Conservation (phyloP, 2,329 filamentous ascomycete species). For the Grosmannia clavigera region DNA sequence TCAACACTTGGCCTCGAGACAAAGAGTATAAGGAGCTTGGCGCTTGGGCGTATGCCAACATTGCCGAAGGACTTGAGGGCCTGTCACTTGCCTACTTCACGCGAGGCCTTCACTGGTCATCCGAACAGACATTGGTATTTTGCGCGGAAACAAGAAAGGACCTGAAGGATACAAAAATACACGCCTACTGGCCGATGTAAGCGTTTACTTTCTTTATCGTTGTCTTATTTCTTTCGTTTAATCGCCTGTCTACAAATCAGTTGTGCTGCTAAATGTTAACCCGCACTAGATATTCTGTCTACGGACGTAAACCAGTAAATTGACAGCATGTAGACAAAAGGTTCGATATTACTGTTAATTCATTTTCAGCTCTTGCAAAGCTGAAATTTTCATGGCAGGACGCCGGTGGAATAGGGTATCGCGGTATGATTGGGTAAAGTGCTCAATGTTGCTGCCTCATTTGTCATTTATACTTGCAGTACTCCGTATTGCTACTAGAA, state of each 20-base stretch:
- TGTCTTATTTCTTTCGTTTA: background rate
- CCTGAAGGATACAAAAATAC: constrained; percentile 13
- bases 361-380: background rate
- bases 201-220: constrained; percentile 1
- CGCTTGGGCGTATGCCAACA: constrained; percentile 15
- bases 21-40: constrained; percentile 18
- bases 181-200: constrained; percentile 17
- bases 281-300: too few relatives aligned
- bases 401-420: too few relatives aligned
- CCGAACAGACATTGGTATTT: constrained; percentile 14
- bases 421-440: too few relatives aligned
- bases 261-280: too few relatives aligned
- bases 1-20: constrained; percentile 19
- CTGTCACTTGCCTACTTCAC: constrained; percentile 19
- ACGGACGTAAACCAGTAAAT: too few relatives aligned
- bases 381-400: too few relatives aligned
- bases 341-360: too few relatives aligned
- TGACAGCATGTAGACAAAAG: too few relatives aligned
- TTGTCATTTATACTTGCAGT: too few relatives aligned
- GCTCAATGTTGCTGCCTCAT: too few relatives aligned
- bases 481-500: too few relatives aligned
- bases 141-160: constrained; percentile 14
- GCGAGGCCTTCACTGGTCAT: constrained; percentile 16
- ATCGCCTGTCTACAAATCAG: too few relatives aligned
- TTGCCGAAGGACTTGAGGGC: constrained; percentile 18